Evolutionary conservation across 306 rosid genomes (phyloP).

Genomic region (Cucurbita ficifolia): DNA sequence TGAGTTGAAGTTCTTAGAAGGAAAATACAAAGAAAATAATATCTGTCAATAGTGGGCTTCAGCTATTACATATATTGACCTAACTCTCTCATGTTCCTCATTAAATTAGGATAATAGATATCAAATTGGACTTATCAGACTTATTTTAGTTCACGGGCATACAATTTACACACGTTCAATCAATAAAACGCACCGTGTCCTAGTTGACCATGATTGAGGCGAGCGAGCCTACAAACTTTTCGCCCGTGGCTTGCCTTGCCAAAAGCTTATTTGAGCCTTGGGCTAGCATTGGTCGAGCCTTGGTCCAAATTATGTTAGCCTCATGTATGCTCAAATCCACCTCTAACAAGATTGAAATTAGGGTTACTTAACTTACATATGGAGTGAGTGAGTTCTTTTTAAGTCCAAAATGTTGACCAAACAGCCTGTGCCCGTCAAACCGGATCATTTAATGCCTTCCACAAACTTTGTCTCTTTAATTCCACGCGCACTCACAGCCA

Average conservation of each 20-base stretch:
- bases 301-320: no score
- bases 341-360: neutral
- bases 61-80: no score
- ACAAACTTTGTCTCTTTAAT: neutral
- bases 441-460: neutral
- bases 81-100: no score
- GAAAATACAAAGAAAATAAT: no score
- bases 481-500: neutral
- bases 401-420: neutral
- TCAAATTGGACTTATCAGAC: neutral
- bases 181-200: no score
- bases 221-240: neutral
- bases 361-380: neutral
- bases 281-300: no score
- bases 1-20: no score
- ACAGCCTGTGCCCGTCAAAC: neutral
- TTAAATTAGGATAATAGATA: no score
- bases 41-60: no score
- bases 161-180: no score
- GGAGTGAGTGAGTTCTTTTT: neutral
- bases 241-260: neutral
- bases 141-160: neutral
- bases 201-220: no score
- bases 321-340: no score
- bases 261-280: neutral